Evolutionary conservation across 2,329 filamentous ascomycete genomes (phyloP).

Genomic region (Rutstroemia sp.): DNA sequence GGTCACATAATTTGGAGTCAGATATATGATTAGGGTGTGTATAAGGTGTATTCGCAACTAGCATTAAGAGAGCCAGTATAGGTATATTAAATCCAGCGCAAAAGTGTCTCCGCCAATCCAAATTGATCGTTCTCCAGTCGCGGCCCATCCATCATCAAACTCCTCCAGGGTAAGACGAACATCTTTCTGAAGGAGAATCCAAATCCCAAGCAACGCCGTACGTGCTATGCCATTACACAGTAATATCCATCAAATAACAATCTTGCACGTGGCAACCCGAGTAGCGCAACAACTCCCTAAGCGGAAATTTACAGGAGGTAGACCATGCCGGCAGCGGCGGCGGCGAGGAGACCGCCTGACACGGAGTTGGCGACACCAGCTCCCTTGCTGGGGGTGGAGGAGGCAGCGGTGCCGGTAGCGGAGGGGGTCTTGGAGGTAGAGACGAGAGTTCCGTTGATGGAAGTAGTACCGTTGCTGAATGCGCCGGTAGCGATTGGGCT

Average conservation of each 20-base stretch:
- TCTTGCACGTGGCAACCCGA: constrained; percentile 4
- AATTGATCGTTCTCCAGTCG: background rate
- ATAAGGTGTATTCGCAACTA: constrained; percentile 3
- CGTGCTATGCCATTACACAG: constrained; percentile 3
- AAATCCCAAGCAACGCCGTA: constrained; percentile 2
- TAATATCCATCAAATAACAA: constrained; percentile 7
- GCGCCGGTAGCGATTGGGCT: background rate
- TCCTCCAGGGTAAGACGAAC: constrained; percentile 1
- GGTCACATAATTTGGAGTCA: background rate
- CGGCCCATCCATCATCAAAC: background rate
- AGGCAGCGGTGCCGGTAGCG: background rate
- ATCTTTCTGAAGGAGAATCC: constrained; percentile 1
- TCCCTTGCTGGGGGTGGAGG: constrained; percentile 2
- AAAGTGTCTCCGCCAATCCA: background rate
- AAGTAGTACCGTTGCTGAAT: constrained; percentile 1
- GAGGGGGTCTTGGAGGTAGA: background rate
- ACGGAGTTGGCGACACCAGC: constrained; percentile 1
- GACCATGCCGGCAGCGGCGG: constrained; percentile 7
- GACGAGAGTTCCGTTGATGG: background rate
- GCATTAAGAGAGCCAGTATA: constrained; percentile 1
- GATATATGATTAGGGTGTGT: background rate
- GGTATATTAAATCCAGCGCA: constrained; percentile 1
- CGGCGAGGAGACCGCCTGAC: constrained; percentile 1
- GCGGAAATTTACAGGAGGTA: constrained; percentile 5
- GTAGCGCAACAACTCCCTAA: constrained; percentile 3